Base-by-base conservation (phyloP, 805 yeast species). In the Lipomyces anomalus region DNA sequence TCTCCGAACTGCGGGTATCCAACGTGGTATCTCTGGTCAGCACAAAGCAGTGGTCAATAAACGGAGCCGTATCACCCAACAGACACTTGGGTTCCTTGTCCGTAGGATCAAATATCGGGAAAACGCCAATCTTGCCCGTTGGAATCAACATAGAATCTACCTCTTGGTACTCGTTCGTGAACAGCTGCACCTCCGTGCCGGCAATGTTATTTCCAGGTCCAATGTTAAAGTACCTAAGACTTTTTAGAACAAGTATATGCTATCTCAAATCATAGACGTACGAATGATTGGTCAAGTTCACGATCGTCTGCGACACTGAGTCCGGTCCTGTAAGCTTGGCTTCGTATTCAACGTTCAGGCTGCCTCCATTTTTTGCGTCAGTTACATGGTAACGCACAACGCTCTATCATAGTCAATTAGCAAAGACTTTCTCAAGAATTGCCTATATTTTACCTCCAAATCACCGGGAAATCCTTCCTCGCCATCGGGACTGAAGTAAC, bases 401-500 rank as follows among this genome's bases (percentile, higher is more conserved):
- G 7, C n/a, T n/a, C n/a, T n/a, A n/a, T n/a, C n/a, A n/a, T n/a
- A n/a, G n/a, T n/a, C n/a, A n/a, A n/a, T n/a, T n/a, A n/a, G n/a
- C n/a, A n/a, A n/a, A n/a, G n/a, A n/a, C n/a, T n/a, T n/a, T n/a
- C n/a, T n/a, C n/a, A n/a, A n/a, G n/a, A n/a, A n/a, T n/a, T n/a
- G n/a, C n/a, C n/a, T n/a, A n/a, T n/a, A n/a, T n/a, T n/a, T n/a
- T n/a, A 72, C 70, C 33, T 64, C 66, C 48, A 80, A 64, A 38
- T 71, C 74, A 20, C 81, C 83, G 13, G 85, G 85, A 63, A 76
- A 80, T 11, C 82, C 83, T 48, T 76, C 71, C 41, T 68, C 67
- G 21, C 74, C 69, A 50, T 73, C 75, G 16, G 61, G 50, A 44
- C 79, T 82, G 32, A 67, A 53, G 33, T 68, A 63, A 16, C 64